Evolutionary conservation across 2,329 filamentous ascomycete species (phyloP).

Genomic region (Fusarium sp.): DNA sequence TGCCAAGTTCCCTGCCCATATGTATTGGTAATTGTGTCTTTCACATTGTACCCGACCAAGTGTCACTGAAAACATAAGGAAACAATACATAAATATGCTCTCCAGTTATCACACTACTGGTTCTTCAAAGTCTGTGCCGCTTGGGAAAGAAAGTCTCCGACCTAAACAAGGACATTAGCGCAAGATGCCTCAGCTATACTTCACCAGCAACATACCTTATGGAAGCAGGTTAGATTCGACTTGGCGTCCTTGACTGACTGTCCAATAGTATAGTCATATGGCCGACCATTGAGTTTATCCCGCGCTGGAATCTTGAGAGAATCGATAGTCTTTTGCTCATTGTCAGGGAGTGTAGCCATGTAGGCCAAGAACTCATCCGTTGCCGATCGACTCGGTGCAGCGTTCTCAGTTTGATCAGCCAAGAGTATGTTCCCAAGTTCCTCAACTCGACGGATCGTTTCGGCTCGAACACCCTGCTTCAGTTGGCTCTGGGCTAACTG

Average conservation of each 20-base stretch:
- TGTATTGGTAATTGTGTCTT: neutral
- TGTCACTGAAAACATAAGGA: too few relatives aligned
- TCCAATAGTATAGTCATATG: conserved; percentile 4
- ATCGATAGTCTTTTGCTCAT: conserved; percentile 4
- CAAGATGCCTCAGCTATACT: neutral
- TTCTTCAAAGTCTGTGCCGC: neutral
- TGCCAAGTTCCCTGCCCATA: neutral
- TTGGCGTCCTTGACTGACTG: conserved; percentile 7
- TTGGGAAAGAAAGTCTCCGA: conserved; percentile 2
- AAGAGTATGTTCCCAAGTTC: conserved; percentile 1
- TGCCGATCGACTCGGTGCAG: conserved; percentile 2
- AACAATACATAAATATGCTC: too few relatives aligned
- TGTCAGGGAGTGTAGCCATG: neutral
- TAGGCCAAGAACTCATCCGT: conserved; percentile 6
- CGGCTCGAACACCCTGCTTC: neutral
- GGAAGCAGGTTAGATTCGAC: neutral
- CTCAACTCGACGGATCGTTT: conserved; percentile 1
- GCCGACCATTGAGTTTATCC: conserved; percentile 3
- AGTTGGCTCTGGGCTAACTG: conserved; percentile 3
- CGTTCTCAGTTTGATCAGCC: neutral
- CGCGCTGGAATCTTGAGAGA: conserved; percentile 3
- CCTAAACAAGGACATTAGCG: neutral
- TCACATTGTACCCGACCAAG: neutral
- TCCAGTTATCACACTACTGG: neutral
- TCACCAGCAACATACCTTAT: neutral